Evolutionary conservation across 2,329 filamentous ascomycete genomes (phyloP), one percentile per base, ranked within the genome.

Genomic region (Anisogramma anomala): DNA sequence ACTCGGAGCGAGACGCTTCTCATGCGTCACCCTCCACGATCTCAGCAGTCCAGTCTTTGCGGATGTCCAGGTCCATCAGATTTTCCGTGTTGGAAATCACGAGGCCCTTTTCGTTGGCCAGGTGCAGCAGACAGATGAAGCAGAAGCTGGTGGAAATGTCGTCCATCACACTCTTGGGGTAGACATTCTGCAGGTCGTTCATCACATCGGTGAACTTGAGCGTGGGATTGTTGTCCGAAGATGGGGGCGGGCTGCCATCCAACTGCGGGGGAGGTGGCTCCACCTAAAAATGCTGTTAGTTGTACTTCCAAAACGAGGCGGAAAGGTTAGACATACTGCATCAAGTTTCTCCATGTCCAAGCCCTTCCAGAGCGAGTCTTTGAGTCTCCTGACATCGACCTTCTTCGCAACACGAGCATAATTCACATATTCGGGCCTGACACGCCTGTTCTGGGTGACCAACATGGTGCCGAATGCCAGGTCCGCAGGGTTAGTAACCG

Each of bases 141-240:
- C 91, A 94, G 62, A 67, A 82, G 48, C 75, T 93, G 0, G 91
- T 98, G 26, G 87, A 94, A 55, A 98, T 96, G 61, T 98, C 91
- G 46, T 82, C 79, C 77, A 98, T 84, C 46, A 79, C 77, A 51
- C 84, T 72, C 59, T 84, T 83, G 9, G 87, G 81, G 55, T 98
- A 98, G 6, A 94, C 86, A 4, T 71, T 64, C 57, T 93, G 84
- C 34, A 98, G 66, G 47, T 80, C 80, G 57, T 94, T 93, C 78
- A 98, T 93, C 45, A 98, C 79, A 15, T 82, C 69, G 0, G 88
- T 96, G 62, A 98, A 98, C 53, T 82, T 87, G 50, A 95, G 71
- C 3, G 62, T 64, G 8, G 62, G 69, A 59, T 74, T 70, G 26
- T 69, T 62, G 35, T 61, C 55, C 3, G 51, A 39, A 0, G 45